Base-by-base conservation (phyloP, 345 rosid genomes). In the Salix viminalis region DNA sequence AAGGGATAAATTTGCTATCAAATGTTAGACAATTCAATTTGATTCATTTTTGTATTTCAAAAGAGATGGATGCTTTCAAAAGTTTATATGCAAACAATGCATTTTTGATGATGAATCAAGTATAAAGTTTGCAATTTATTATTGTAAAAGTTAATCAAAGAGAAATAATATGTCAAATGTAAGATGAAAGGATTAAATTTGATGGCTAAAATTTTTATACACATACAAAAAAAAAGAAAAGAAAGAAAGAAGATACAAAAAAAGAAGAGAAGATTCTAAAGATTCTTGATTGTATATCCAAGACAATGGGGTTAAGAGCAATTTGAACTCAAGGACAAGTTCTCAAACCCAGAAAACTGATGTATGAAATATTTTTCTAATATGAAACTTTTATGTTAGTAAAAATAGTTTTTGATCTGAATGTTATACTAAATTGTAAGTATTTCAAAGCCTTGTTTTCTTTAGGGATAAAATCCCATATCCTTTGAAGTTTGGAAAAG, bases 271-370 rank as follows among this genome's bases (percentile, higher is more conserved):
- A 18, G 0, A 19, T 7, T 1, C 3, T 19, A 52, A 2, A 52
- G 11, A 54, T 1, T 54, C 19, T 19, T 19, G 21, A 52, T 7
- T 52, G 1, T 8, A 52, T n/a, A 19, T 52, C 0, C 1, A 18
- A 18, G 10, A 52, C n/a, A 52, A 1, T 1, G 19, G 6, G 8
- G 8, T 2, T 1, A 19, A 52, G 8, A 54, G 24, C 0, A 54
- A 7, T 19, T 18, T 19, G 21, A 18, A 52, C 60, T 19, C 7
- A 1, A 52, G 1, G 1, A 7, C 2, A 9, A 52, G 60, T 7
- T 52, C 23, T 52, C 1, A 0, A 52, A 19, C 11, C 0, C 11
- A 0, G 4, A 0, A 19, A 1, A 54, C 11, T 21, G 3, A 7
- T 6, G 3, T 7, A 4, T 1, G 1, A 54, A 9, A 54, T 7